Evolutionary conservation across 177 flowering plant species (phyloP).

Genomic region (Telopea speciosissima): DNA sequence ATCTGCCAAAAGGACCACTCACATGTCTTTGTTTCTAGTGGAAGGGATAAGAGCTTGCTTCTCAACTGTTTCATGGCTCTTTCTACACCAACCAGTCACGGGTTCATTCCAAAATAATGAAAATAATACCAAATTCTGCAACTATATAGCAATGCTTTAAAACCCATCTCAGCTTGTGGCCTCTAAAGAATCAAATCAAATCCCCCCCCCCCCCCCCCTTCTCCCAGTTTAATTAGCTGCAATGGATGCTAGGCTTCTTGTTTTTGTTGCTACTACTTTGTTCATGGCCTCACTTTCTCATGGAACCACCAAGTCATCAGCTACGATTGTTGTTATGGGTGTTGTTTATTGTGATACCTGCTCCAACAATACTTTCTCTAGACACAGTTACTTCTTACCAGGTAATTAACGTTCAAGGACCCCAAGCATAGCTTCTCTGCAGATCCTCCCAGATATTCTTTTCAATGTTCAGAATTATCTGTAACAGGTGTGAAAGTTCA

Average conservation of each 20-base stretch:
- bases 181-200: background rate
- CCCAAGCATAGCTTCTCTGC: background rate
- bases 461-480: background rate
- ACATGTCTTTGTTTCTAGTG: slow-evolving; percentile 58
- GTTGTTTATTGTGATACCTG: slow-evolving; percentile 70
- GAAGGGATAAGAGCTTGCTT: slow-evolving; percentile 11
- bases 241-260: slow-evolving; percentile 27
- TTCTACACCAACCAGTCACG: slow-evolving; percentile 32
- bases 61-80: slow-evolving; percentile 18
- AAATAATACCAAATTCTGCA: background rate
- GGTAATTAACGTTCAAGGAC: slow-evolving; percentile 23
- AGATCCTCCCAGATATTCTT: background rate
- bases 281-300: slow-evolving; percentile 10
- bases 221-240: slow-evolving; percentile 15
- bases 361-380: slow-evolving; percentile 54
- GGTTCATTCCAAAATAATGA: slow-evolving; percentile 16
- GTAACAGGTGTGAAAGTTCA: slow-evolving; percentile 53
- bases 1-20: slow-evolving; percentile 38
- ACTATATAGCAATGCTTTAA: slow-evolving; percentile 1
- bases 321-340: slow-evolving; percentile 58
- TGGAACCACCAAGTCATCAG: slow-evolving; percentile 16
- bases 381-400: slow-evolving; percentile 70
- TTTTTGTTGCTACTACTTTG: slow-evolving; percentile 17
- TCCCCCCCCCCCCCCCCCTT: background rate
- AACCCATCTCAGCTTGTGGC: background rate